Percentiles rank a stretch among this genome's conserved stretches.
These are phyloP conservation scores for Fusarium phyllophilum DNA, from an alignment of 2,329 filamentous ascomycete genomes.

Conservation along the genomic window DNA sequence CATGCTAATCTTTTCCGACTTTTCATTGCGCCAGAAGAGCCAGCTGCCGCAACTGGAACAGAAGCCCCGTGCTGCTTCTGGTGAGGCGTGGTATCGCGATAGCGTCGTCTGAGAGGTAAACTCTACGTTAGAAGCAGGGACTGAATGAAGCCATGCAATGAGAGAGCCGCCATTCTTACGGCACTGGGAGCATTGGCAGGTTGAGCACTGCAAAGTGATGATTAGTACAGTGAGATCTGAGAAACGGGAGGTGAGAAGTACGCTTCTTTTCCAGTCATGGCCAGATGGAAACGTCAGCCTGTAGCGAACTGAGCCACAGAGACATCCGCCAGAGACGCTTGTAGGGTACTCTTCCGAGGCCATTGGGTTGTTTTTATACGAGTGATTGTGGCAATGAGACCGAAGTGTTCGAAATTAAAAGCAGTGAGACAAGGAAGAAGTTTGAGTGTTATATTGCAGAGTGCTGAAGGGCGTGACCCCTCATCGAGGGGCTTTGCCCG, in stretches of 20 bases:
- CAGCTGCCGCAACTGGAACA: slow-evolving; percentile 61
- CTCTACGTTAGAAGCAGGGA: slow-evolving; percentile 49
- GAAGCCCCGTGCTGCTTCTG: slow-evolving; percentile 56
- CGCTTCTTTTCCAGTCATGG: slow-evolving; percentile 55
- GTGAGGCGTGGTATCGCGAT: slow-evolving; percentile 54
- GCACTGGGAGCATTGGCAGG: slow-evolving; percentile 67
- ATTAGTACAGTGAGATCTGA: neutral
- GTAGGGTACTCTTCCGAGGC: slow-evolving; percentile 44
- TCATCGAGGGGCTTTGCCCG: slow-evolving; percentile 9
- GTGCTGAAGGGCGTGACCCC: neutral
- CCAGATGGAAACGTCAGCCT: slow-evolving; percentile 56
- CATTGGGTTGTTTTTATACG: slow-evolving; percentile 18
- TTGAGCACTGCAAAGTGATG: slow-evolving; percentile 49
- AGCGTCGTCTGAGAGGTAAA: slow-evolving; percentile 50
- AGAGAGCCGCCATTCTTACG: slow-evolving; percentile 62
- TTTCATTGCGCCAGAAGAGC: slow-evolving; percentile 57
- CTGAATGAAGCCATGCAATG: slow-evolving; percentile 53
- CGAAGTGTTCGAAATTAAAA: neutral
- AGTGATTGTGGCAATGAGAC: neutral
- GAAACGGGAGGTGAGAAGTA: slow-evolving; percentile 29
- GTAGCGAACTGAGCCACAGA: slow-evolving; percentile 62
- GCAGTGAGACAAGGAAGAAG: neutral
- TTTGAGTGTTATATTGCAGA: neutral
- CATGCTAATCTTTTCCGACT: slow-evolving; percentile 46
- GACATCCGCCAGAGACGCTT: slow-evolving; percentile 60